Evolutionary conservation across 1,284 basidiomycete genomes (phyloP).

Genomic region (Puccinia horiana): DNA sequence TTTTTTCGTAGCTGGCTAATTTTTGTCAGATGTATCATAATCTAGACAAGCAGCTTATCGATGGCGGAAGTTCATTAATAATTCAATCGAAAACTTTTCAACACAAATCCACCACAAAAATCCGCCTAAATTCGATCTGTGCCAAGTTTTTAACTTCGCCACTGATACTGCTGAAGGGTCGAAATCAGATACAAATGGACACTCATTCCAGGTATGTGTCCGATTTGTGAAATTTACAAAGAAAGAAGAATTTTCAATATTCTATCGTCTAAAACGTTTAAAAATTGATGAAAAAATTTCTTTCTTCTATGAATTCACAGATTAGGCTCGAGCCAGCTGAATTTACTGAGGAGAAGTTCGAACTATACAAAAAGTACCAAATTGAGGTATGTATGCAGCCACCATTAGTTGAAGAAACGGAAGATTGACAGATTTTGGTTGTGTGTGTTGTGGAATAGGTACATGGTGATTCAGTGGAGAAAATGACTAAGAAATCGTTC

Average conservation of each 20-base stretch:
- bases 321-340: constrained; percentile 72
- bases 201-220: constrained; percentile 7
- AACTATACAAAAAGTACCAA: constrained; percentile 65
- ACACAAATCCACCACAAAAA: constrained; percentile 60
- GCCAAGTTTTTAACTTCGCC: constrained; percentile 55
- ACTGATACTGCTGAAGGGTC: constrained; percentile 51
- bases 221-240: not conserved
- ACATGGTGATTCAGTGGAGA: constrained; percentile 22
- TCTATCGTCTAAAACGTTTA: not conserved
- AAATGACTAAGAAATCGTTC: constrained; percentile 15
- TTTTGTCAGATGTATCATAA: constrained; percentile 66
- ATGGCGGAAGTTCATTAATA: not conserved
- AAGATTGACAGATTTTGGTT: not conserved
- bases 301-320: constrained; percentile 61
- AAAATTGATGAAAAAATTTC: not conserved
- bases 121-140: constrained; percentile 37
- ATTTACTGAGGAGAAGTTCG: constrained; percentile 76
- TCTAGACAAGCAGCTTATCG: constrained; percentile 36
- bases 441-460: not conserved
- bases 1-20: constrained; percentile 59
- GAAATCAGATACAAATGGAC: not conserved
- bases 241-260: not conserved
- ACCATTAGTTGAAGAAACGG: not conserved
- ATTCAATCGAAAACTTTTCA: not conserved
- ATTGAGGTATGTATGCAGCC: constrained; percentile 3